Conservation (phyloP, 768 basidiomycete species). For the Mycena vulgaris region DNA sequence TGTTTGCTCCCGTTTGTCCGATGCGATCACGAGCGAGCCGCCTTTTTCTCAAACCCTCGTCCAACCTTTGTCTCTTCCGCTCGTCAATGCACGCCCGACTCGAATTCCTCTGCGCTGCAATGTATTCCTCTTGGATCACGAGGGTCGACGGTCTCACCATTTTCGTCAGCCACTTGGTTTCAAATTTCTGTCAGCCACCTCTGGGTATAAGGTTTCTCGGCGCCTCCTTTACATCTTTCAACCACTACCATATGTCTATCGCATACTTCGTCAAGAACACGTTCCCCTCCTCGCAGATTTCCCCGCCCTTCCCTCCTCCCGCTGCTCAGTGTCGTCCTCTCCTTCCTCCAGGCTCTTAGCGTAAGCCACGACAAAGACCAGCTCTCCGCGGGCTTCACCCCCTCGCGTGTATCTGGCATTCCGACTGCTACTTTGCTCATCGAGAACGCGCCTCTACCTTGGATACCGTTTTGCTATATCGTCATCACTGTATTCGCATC, state of each 20-base stretch:
- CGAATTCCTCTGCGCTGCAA: background rate
- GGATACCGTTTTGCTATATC: background rate
- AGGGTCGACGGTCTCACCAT: background rate
- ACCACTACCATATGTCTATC: background rate
- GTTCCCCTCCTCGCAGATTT: background rate
- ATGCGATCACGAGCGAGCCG: background rate
- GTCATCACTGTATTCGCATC: background rate
- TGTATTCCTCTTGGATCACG: too few relatives aligned
- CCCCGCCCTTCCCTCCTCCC: background rate
- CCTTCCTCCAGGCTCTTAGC: background rate
- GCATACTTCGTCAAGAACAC: background rate
- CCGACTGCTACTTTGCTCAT: background rate
- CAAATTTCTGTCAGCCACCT: slow-evolving; percentile 5
- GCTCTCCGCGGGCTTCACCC: background rate
- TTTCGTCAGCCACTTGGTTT: background rate
- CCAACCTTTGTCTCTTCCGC: background rate
- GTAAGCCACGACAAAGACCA: background rate
- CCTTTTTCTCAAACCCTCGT: background rate
- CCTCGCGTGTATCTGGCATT: background rate
- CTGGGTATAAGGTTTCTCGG: too few relatives aligned
- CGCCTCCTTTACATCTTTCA: background rate
- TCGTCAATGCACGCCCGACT: background rate
- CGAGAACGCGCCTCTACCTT: background rate
- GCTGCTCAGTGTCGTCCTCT: background rate
- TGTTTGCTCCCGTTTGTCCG: background rate